Percentiles rank a stretch among this genome's conserved stretches.
These are phyloP conservation scores for Capsicum rhomboideum DNA, from an alignment of 257 asterid genomes.

Conservation along the genomic window DNA sequence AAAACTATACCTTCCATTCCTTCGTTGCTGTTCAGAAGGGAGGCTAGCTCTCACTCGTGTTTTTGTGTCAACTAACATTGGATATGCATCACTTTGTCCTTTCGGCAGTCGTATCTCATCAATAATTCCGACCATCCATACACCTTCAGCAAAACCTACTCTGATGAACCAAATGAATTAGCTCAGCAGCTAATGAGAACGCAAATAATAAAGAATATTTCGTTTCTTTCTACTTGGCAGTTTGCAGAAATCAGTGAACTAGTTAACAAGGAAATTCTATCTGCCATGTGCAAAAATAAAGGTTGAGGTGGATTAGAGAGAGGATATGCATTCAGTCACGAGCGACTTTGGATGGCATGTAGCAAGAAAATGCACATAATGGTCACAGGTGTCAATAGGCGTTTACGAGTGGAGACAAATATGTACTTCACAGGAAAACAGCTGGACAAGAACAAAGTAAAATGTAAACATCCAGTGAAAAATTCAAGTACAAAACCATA, in stretches of 20 bases:
- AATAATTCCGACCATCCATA: conserved; percentile 84
- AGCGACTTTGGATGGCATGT: background rate
- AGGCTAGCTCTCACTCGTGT: conserved; percentile 62
- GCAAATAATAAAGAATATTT: background rate
- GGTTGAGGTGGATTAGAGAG: background rate
- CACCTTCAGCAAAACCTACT: conserved; percentile 71
- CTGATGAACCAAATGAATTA: conserved; percentile 33
- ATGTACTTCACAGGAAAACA: background rate
- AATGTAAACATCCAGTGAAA: background rate
- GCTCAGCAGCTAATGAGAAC: conserved; percentile 6
- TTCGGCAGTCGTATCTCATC: conserved; percentile 78
- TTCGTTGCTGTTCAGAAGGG: conserved; percentile 75
- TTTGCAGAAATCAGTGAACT: background rate
- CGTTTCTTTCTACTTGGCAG: background rate
- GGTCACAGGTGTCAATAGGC: background rate
- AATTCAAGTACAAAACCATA: background rate
- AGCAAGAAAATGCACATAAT: background rate
- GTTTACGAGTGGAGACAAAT: background rate
- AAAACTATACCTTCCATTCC: conserved; percentile 71
- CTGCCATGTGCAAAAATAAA: background rate
- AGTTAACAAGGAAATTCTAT: background rate
- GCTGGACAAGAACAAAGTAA: background rate
- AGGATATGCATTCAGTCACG: background rate
- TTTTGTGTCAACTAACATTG: conserved; percentile 74
- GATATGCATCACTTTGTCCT: conserved; percentile 36